Conservation (phyloP, 441 rosid genomes). For the Erysimum pusillum region DNA sequence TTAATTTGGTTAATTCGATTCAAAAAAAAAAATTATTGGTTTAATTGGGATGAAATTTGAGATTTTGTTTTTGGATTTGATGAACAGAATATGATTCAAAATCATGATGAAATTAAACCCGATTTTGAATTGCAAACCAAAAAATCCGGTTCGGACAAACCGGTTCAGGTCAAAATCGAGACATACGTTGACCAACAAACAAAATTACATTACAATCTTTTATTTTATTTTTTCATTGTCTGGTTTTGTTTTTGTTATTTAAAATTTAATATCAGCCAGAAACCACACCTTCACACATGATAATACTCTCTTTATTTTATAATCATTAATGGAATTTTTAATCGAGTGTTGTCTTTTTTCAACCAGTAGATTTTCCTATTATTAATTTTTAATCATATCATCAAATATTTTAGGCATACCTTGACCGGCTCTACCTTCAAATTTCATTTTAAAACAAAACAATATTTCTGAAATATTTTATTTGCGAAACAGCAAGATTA, state of each 20-base stretch:
- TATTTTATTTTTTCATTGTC: not conserved
- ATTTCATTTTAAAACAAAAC: not conserved
- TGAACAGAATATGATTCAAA: no score
- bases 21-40: no score
- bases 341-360: not conserved
- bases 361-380: not conserved
- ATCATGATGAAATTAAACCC: no score
- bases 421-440: constrained; percentile 9
- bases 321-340: not conserved
- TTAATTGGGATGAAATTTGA: no score
- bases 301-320: not conserved
- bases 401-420: not conserved
- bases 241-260: not conserved
- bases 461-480: not conserved
- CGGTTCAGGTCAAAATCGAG: no score
- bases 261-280: not conserved
- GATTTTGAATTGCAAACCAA: no score
- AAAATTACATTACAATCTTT: not conserved
- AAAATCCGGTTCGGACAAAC: no score
- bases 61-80: no score
- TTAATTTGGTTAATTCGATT: no score
- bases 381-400: constrained; percentile 1
- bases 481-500: not conserved
- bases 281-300: not conserved
- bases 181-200: not conserved